phyloP scores from a whole-genome alignment of 257 asterid genomes.

The Petunia axillaris region DNA sequence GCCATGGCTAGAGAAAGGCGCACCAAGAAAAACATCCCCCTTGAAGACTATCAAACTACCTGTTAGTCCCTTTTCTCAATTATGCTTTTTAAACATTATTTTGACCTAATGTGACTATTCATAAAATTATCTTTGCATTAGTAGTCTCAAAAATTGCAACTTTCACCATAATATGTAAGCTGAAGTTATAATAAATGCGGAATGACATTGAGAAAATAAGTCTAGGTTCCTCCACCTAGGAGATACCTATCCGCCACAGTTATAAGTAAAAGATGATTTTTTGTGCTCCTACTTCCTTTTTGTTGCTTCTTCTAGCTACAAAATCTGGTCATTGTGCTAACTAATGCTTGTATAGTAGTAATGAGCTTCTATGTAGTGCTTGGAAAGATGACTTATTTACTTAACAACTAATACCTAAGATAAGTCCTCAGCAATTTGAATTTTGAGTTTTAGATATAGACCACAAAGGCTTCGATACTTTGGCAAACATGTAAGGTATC shows the following conservation, averaged over 20 bases:
- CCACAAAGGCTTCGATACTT: background rate
- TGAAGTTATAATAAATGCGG: no score
- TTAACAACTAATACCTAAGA: background rate
- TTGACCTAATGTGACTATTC: background rate
- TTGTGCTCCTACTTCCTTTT: background rate
- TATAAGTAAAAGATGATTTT: no score
- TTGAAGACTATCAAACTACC: conserved; percentile 68
- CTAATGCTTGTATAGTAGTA: background rate
- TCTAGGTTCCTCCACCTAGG: no score
- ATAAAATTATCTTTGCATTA: background rate
- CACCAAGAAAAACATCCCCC: conserved; percentile 69
- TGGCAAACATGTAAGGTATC: background rate
- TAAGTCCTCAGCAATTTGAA: background rate
- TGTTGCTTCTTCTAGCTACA: background rate
- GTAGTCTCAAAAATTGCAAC: background rate
- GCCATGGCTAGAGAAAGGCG: conserved; percentile 90
- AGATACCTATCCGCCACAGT: no score
- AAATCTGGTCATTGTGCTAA: no score
- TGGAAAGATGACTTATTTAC: background rate
- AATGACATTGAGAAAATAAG: no score
- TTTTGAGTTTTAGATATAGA: background rate
- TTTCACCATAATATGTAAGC: background rate
- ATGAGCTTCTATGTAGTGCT: conserved; percentile 1
- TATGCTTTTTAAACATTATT: conserved; percentile 13
- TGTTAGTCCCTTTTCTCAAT: conserved; percentile 39